Evolutionary conservation across 192 early-diverging fungal species (phyloP), one percentile per base, ranked within the genome.

Genomic region (Backusella tuberculispora): DNA sequence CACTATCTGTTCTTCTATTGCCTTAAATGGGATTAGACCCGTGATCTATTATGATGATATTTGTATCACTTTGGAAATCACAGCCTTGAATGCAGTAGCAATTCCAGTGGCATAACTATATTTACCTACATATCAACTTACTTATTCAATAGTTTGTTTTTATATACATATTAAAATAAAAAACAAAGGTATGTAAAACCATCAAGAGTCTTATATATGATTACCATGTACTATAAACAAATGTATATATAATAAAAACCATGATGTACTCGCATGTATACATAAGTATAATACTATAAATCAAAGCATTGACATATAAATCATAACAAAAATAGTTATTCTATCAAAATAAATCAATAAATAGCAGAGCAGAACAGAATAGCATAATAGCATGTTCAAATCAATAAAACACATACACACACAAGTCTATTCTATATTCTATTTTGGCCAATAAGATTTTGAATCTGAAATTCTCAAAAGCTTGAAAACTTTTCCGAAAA

Each of bases 401-500:
- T 34, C 29, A 34, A 34, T 34, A 34, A 34, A 34, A 34, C 19
- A 21, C 9, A 19, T 50, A 21, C 6, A 53, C 6, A 50, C n/a
- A 19, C 21, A 10, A 24, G 50, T 53, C 10, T 24, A 53, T 10
- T 19, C 5, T 50, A n/a, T 21, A 53, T 10, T 19, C 5, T 50
- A n/a, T 21, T 19, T 50, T 50, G 8, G 47, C 47, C 47, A 50
- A 21, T 50, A 19, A 50, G 19, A 50, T 19, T 15, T 50, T 50
- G 17, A 19, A 6, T 50, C 5, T 50, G 47, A 50, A 50, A 19
- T 50, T 10, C 45, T 46, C 45, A 14, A 14, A 14, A 46, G 45
- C 45, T 50, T 50, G 47, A 50, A 50, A 50, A 50, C 47, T 50
- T 50, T 50, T 50, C 47, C 47, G 47, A 50, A 50, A 50, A 50